Conservation (phyloP, 306 rosid genomes). For the Senna siamea region DNA sequence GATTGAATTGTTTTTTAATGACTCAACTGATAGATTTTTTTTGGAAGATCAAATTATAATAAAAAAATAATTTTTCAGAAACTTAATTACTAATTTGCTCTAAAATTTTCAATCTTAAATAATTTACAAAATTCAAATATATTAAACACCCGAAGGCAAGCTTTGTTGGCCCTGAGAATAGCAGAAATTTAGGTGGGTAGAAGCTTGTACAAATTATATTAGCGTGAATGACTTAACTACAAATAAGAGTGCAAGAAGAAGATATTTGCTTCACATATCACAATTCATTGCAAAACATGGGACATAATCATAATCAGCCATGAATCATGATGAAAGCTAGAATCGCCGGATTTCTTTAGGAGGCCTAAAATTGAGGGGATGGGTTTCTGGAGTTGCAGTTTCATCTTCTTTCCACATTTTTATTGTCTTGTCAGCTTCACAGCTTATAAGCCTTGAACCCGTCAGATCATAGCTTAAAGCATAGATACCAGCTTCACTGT, state of each 20-base stretch:
- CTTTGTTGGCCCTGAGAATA: too few relatives aligned
- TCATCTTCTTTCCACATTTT: constrained; percentile 99
- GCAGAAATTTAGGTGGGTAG: background rate
- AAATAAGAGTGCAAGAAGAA: background rate
- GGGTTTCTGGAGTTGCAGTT: constrained; percentile 89
- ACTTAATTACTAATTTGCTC: too few relatives aligned
- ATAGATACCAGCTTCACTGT: constrained; percentile 96
- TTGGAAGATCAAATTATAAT: too few relatives aligned
- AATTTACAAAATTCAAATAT: too few relatives aligned
- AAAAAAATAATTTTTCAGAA: too few relatives aligned
- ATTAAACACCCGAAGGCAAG: too few relatives aligned
- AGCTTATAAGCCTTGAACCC: constrained; percentile 82
- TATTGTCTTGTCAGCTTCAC: constrained; percentile 97
- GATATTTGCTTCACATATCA: background rate
- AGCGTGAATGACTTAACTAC: background rate
- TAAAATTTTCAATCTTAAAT: too few relatives aligned
- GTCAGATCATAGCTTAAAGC: constrained; percentile 77
- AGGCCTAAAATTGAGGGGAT: constrained; percentile 86
- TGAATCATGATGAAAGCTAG: constrained; percentile 39
- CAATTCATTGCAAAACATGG: background rate
- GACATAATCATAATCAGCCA: too few relatives aligned
- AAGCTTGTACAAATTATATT: background rate
- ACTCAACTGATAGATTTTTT: too few relatives aligned
- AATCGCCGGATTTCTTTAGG: constrained; percentile 92
- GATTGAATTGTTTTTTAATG: too few relatives aligned